These are phyloP conservation scores for Candida insectorum DNA, from an alignment of 805 yeast genomes.

Conservation along the genomic window DNA sequence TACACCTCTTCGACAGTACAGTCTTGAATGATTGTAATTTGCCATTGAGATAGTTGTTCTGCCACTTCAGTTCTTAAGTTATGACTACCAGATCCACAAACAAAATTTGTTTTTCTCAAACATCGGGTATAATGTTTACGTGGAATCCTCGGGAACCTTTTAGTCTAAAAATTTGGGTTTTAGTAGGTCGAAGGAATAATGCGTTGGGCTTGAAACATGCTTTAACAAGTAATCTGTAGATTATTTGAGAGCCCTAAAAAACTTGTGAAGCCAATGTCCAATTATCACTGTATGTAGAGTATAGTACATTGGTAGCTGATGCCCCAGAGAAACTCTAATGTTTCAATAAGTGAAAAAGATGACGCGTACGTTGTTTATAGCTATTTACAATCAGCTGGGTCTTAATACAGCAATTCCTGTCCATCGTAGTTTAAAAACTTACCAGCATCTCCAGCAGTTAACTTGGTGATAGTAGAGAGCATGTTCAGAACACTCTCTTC, in stretches of 20 bases:
- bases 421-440: conserved; percentile 23
- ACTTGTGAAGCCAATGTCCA: conserved; percentile 50
- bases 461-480: not conserved
- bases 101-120: conserved; percentile 34
- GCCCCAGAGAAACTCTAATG: no score
- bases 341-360: no score
- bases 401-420: no score
- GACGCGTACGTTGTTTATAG: no score
- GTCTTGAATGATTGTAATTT: no score
- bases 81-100: conserved; percentile 45
- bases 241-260: conserved; percentile 47
- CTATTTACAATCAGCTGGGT: no score
- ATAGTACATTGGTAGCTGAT: no score
- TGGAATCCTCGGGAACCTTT: conserved; percentile 20
- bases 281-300: conserved; percentile 28
- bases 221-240: conserved; percentile 44
- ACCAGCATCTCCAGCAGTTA: conserved; percentile 19
- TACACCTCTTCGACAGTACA: no score
- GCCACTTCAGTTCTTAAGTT: conserved; percentile 36
- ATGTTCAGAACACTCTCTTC: not conserved
- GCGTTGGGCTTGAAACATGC: conserved; percentile 43
- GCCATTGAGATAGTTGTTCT: conserved; percentile 37
- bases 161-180: conserved; percentile 24
- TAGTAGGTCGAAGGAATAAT: conserved; percentile 34
- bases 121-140: conserved; percentile 35